phyloP scores from a whole-genome alignment of 31 red algal genomes.

The Odonthalia washingtoniensis region DNA sequence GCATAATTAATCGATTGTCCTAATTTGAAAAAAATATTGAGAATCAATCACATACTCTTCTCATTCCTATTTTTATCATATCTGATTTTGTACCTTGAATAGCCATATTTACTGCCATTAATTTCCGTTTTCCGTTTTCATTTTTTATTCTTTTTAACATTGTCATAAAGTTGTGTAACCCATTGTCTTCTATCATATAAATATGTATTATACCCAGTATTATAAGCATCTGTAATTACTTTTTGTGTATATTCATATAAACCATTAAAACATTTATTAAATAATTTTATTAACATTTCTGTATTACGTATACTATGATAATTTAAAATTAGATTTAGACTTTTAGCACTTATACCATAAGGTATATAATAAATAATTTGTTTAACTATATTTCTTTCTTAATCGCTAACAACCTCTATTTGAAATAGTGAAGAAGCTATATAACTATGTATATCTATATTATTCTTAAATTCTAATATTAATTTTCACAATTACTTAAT shows the following conservation, averaged over 20 bases:
- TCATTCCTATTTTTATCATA: not conserved
- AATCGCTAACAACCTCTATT: not conserved
- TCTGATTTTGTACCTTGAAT: not conserved
- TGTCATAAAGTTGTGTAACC: not conserved
- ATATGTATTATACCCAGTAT: not conserved
- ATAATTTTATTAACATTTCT: not conserved
- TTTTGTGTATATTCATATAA: not conserved
- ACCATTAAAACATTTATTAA: not conserved
- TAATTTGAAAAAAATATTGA: too few species aligned
- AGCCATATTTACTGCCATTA: not conserved
- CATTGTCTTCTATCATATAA: not conserved
- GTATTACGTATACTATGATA: not conserved
- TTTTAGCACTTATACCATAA: not conserved
- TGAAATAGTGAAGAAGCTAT: not conserved
- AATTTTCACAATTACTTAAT: not conserved
- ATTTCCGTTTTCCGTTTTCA: not conserved
- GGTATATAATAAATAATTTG: not conserved
- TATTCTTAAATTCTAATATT: not conserved
- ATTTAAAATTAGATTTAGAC: not conserved
- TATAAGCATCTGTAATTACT: not conserved
- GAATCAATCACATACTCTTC: not conserved
- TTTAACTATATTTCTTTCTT: not conserved
- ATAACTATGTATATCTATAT: not conserved
- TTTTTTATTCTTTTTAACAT: not conserved
- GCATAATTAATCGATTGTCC: not conserved